These are phyloP conservation scores for Cladosporium sp. DNA, from an alignment of 2,329 filamentous ascomycete species.

Conservation along the genomic window DNA sequence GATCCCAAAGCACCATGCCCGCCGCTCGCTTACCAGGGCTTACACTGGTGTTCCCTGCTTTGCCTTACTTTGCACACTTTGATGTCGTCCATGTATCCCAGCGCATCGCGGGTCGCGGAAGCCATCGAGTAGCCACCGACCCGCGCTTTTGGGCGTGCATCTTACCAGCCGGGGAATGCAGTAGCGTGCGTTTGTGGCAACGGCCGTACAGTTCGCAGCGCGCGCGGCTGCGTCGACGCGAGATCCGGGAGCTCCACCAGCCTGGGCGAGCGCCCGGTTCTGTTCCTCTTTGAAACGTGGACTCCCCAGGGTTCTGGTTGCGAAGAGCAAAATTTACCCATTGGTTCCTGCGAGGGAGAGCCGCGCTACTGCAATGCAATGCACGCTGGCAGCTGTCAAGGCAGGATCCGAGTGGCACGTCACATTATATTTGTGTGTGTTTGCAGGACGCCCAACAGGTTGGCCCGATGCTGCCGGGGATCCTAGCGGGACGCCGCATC, in stretches of 20 bases:
- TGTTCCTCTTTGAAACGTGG: constrained; percentile 18
- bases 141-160: constrained; percentile 17
- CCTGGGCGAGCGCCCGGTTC: constrained; percentile 1
- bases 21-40: not conserved
- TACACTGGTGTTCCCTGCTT: not conserved
- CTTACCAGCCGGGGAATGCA: constrained; percentile 15
- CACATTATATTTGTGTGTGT: not conserved
- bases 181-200: constrained; percentile 16
- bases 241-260: constrained; percentile 11
- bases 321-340: not conserved
- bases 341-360: not conserved
- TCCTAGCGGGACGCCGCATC: not conserved
- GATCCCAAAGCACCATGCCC: not conserved
- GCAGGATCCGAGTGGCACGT: not conserved
- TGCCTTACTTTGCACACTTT: not conserved
- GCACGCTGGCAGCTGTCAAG: not conserved
- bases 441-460: not conserved
- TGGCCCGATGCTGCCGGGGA: not conserved
- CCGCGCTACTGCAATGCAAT: not conserved
- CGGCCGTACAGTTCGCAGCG: constrained; percentile 19
- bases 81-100: constrained; percentile 9
- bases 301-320: constrained; percentile 2
- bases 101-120: constrained; percentile 14
- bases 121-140: constrained; percentile 1
- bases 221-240: not conserved